phyloP scores from a whole-genome alignment of 805 yeast species.

The Kodamaea kakaduensis region DNA sequence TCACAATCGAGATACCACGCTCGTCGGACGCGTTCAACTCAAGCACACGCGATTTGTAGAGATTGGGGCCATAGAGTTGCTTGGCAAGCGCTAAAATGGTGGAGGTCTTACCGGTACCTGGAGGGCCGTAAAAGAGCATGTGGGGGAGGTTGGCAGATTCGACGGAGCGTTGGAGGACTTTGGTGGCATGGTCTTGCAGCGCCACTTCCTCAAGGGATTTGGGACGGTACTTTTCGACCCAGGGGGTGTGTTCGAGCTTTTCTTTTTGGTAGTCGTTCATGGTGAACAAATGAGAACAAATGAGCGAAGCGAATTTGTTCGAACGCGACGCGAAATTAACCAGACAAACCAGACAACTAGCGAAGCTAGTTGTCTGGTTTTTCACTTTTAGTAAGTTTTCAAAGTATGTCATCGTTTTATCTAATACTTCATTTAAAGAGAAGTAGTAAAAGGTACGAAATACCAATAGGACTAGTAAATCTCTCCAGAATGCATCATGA shows the following conservation, averaged over 20 bases:
- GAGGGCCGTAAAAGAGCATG: conserved; percentile 90
- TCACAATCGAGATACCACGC: conserved; percentile 82
- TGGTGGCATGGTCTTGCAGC: conserved; percentile 87
- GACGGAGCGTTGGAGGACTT: conserved; percentile 73
- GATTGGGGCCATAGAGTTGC: conserved; percentile 68
- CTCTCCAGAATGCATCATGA: no score
- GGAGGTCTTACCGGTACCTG: conserved; percentile 91
- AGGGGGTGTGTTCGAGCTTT: conserved; percentile 58
- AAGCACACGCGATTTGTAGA: conserved; percentile 66
- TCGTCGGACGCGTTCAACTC: conserved; percentile 90
- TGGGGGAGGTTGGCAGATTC: conserved; percentile 84
- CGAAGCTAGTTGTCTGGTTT: no score
- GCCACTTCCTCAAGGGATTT: conserved; percentile 79
- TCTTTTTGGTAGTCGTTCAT: conserved; percentile 34
- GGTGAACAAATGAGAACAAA: no score
- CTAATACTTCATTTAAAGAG: no score
- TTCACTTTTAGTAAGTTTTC: no score
- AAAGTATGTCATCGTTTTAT: no score
- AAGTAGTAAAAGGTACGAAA: no score
- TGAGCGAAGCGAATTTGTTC: no score
- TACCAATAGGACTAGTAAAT: no score
- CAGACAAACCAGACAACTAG: no score
- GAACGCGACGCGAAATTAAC: no score
- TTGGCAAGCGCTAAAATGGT: conserved; percentile 80
- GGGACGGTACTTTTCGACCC: conserved; percentile 93